Conservation (phyloP, 108 stramenopile genomes). For the Cyclotella baltica region DNA sequence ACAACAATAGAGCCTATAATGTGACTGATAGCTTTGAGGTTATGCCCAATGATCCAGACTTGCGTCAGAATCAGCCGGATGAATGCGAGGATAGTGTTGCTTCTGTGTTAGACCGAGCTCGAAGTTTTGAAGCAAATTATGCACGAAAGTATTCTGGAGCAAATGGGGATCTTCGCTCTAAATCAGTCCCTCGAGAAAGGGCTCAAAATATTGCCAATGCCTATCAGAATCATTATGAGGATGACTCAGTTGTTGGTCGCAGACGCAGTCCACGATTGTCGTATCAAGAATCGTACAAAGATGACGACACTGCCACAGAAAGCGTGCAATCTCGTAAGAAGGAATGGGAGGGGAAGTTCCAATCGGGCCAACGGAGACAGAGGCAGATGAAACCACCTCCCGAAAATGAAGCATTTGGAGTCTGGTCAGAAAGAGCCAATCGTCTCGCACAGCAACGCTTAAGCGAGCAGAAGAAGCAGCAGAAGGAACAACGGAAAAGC, state of each 20-base stretch:
- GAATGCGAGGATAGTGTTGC: constrained; percentile 15
- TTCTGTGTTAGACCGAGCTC: constrained; percentile 28
- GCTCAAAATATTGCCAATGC: not conserved
- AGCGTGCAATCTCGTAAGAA: constrained; percentile 39
- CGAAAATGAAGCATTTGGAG: constrained; percentile 9
- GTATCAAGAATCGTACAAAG: not conserved
- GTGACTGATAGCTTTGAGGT: not conserved
- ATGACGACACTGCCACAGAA: constrained; percentile 15
- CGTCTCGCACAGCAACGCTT: constrained; percentile 24
- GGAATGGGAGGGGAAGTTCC: constrained; percentile 32
- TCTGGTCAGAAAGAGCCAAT: constrained; percentile 22
- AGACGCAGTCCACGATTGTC: not conserved
- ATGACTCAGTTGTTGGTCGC: not conserved
- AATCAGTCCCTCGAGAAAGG: constrained; percentile 14
- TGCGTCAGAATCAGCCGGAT: not conserved
- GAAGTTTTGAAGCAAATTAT: constrained; percentile 18
- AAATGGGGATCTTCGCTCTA: constrained; percentile 1
- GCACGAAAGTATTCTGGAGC: not conserved
- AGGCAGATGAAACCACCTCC: not conserved
- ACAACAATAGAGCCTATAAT: not conserved
- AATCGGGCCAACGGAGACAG: not conserved
- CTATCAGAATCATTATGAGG: not conserved
- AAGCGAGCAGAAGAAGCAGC: constrained; percentile 13
- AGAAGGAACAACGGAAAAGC: constrained; percentile 15
- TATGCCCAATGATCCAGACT: not conserved